phyloP scores from a whole-genome alignment of 2,329 filamentous ascomycete species.

The Trichoderma endophyticum region DNA sequence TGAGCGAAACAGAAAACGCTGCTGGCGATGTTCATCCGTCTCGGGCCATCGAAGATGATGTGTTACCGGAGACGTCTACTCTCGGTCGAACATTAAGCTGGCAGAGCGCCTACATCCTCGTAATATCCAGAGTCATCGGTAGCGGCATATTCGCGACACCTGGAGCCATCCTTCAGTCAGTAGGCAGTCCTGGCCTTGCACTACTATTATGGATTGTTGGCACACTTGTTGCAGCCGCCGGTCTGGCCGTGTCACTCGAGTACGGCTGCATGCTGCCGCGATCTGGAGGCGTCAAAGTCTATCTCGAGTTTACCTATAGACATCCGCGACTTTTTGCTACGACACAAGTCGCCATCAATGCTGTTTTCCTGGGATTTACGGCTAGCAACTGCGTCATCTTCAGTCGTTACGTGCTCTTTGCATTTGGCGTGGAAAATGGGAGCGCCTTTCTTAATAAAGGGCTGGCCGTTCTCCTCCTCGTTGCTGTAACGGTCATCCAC shows the following conservation, averaged over 20 bases:
- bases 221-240: constrained; percentile 58
- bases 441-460: constrained; percentile 51
- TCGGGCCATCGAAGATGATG: constrained; percentile 50
- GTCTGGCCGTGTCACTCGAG: constrained; percentile 61
- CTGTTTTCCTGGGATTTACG: constrained; percentile 63
- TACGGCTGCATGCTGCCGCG: constrained; percentile 69
- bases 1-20: constrained; percentile 8
- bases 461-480: constrained; percentile 56
- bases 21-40: constrained; percentile 7
- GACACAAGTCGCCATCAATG: constrained; percentile 61
- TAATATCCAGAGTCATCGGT: constrained; percentile 66
- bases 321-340: constrained; percentile 62
- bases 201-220: constrained; percentile 62
- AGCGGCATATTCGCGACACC: constrained; percentile 71
- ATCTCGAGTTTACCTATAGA: constrained; percentile 66
- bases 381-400: constrained; percentile 69
- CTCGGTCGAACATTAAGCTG: constrained; percentile 59
- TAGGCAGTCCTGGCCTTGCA: constrained; percentile 64
- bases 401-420: constrained; percentile 62
- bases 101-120: constrained; percentile 63
- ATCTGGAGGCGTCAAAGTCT: constrained; percentile 67
- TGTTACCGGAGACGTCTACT: constrained; percentile 56
- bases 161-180: constrained; percentile 61
- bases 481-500: constrained; percentile 56
- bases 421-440: constrained; percentile 48